phyloP scores from a whole-genome alignment of 1,139 yeast genomes.

The Geotrichum europaeum region DNA sequence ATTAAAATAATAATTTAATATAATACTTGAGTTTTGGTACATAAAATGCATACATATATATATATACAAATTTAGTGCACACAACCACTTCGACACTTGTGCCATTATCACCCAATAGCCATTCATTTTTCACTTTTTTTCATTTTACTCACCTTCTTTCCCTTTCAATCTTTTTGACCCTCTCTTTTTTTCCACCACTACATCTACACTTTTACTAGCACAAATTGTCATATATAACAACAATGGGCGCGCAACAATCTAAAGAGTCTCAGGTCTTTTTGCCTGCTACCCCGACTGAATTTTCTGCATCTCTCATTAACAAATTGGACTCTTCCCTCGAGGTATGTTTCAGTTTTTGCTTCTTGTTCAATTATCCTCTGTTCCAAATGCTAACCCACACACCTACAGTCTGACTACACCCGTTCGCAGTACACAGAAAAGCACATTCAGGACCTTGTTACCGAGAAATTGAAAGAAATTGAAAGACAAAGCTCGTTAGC shows the following conservation, averaged over 20 bases:
- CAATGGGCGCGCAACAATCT: constrained; percentile 19
- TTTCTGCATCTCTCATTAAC: constrained; percentile 59
- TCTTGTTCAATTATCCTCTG: neutral
- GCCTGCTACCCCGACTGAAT: constrained; percentile 71
- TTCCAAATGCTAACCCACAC: neutral
- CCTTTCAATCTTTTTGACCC: neutral
- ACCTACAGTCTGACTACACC: constrained; percentile 62
- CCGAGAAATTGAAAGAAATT: constrained; percentile 55
- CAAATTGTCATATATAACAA: neutral
- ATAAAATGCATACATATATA: neutral
- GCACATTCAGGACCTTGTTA: constrained; percentile 70
- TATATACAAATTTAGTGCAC: too few relatives aligned
- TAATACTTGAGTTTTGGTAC: neutral
- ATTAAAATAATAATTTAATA: too few relatives aligned
- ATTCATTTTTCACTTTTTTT: neutral
- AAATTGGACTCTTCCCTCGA: constrained; percentile 70
- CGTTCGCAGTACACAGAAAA: constrained; percentile 75
- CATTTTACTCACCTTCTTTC: neutral
- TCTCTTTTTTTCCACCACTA: neutral
- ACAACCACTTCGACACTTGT: neutral
- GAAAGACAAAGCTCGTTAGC: constrained; percentile 53
- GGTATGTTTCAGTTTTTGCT: constrained; percentile 33
- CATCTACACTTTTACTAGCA: neutral
- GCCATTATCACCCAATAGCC: neutral
- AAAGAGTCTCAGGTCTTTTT: constrained; percentile 29